These are phyloP conservation scores for Haplosporangium sp. DNA, from an alignment of 371 early-diverging fungal species.

Conservation along the genomic window DNA sequence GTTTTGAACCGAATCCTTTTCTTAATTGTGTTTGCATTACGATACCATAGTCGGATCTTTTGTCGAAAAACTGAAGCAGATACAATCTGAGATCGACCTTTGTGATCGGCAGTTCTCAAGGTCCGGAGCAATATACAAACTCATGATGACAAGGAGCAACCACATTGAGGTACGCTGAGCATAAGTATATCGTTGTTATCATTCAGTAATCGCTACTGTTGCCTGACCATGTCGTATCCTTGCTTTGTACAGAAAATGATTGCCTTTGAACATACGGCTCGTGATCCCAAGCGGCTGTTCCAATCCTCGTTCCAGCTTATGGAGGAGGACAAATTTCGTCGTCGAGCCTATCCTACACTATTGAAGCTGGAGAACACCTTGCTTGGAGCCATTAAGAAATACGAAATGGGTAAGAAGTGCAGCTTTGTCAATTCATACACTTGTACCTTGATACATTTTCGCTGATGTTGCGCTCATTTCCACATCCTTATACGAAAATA, in stretches of 20 bases:
- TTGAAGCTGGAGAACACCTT: constrained; percentile 79
- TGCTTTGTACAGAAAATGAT: constrained; percentile 70
- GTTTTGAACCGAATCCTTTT: neutral
- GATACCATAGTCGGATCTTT: constrained; percentile 52
- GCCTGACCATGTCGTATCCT: neutral
- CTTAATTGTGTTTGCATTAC: neutral
- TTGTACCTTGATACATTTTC: neutral
- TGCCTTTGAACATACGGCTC: constrained; percentile 89
- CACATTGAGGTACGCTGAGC: constrained; percentile 62
- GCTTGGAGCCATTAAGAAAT: constrained; percentile 63
- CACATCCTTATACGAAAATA: neutral
- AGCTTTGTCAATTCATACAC: neutral
- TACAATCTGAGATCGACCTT: constrained; percentile 55
- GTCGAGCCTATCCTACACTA: constrained; percentile 84
- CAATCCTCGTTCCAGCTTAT: constrained; percentile 83
- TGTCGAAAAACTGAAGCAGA: constrained; percentile 56
- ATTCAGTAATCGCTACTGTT: neutral
- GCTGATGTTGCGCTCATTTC: neutral
- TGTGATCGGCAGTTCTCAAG: constrained; percentile 35
- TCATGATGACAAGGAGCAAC: constrained; percentile 68
- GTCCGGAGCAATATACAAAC: constrained; percentile 56
- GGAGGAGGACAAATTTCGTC: constrained; percentile 91
- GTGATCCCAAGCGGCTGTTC: constrained; percentile 87
- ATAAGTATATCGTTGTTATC: neutral
- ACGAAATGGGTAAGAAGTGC: constrained; percentile 58